phyloP scores from a whole-genome alignment of 2,329 filamentous ascomycete species.

The Nemania bipapillata region DNA sequence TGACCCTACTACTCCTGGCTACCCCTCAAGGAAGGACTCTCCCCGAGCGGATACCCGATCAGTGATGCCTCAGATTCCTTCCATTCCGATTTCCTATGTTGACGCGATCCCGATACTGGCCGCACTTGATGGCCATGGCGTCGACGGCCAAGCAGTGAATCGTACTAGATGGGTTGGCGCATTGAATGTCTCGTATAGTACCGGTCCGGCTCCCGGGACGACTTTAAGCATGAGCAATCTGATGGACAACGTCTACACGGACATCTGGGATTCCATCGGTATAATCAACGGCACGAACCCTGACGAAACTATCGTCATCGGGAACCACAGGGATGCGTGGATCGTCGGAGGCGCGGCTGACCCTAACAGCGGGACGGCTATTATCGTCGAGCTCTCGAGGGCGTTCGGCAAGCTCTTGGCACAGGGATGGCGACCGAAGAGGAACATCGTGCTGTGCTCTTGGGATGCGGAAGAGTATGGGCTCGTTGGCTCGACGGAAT shows the following conservation, averaged over 20 bases:
- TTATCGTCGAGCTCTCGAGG: constrained; percentile 78
- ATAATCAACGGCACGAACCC: constrained; percentile 79
- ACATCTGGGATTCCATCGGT: constrained; percentile 82
- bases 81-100: constrained; percentile 80
- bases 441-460: constrained; percentile 79
- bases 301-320: constrained; percentile 80
- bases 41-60: constrained; percentile 71
- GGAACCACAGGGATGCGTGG: constrained; percentile 87
- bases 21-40: constrained; percentile 78
- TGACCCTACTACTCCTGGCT: constrained; percentile 83
- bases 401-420: constrained; percentile 75
- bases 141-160: constrained; percentile 73
- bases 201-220: constrained; percentile 63
- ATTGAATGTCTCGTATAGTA: constrained; percentile 57
- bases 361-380: constrained; percentile 82
- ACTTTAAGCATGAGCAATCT: constrained; percentile 73
- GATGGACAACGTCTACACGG: constrained; percentile 75
- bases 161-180: constrained; percentile 67
- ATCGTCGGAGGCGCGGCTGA: constrained; percentile 86
- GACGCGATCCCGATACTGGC: constrained; percentile 82
- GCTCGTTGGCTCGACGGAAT: constrained; percentile 82
- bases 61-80: constrained; percentile 79
- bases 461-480: constrained; percentile 84
- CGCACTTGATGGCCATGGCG: constrained; percentile 79
- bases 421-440: constrained; percentile 81